Evolutionary conservation across 1,139 yeast species (phyloP).

Genomic region (Tardiomyces depauwii): DNA sequence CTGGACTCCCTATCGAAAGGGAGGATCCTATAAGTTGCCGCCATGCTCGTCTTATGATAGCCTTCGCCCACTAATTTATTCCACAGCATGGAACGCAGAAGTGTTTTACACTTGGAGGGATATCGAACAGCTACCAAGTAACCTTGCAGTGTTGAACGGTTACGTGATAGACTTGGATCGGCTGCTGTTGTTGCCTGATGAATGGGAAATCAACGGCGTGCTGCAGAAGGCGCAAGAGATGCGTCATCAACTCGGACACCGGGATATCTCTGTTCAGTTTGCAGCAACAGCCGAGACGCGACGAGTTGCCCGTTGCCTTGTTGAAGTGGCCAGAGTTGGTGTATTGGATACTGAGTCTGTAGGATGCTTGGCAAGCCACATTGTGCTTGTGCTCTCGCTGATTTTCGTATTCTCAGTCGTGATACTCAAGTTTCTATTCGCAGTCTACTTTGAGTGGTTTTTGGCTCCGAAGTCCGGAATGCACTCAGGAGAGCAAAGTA

Average conservation of each 20-base stretch:
- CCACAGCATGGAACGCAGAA: conserved; percentile 47
- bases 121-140: conserved; percentile 46
- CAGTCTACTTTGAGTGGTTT: neutral
- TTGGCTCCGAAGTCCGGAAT: neutral
- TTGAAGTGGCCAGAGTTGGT: neutral
- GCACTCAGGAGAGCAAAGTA: too few relatives aligned
- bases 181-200: conserved; percentile 50
- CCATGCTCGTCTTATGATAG: neutral
- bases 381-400: neutral
- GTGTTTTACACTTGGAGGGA: conserved; percentile 79
- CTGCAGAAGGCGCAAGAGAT: neutral
- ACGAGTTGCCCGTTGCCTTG: neutral
- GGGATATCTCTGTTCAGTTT: neutral
- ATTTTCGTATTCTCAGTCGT: neutral
- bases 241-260: neutral
- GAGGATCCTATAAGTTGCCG: neutral
- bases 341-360: neutral
- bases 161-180: conserved; percentile 67
- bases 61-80: conserved; percentile 44
- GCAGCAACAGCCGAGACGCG: neutral
- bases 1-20: neutral
- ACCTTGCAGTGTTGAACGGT: conserved; percentile 71
- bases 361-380: neutral
- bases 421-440: neutral
- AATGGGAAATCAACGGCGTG: neutral